These are phyloP conservation scores for Lagenidium giganteum DNA, from an alignment of 352 stramenopile genomes.

Conservation along the genomic window DNA sequence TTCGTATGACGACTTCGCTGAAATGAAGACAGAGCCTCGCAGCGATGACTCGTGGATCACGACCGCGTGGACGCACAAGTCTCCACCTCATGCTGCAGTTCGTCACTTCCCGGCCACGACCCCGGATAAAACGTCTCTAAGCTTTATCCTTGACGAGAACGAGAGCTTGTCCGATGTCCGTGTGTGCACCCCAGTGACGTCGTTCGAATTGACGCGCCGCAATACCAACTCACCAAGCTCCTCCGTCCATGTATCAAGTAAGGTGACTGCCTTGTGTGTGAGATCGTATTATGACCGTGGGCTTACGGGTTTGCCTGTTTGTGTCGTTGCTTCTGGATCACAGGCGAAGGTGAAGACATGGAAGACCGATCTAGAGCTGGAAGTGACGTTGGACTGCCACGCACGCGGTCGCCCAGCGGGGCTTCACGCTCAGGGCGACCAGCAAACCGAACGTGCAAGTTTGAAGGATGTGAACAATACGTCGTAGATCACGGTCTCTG, in stretches of 20 bases:
- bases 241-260: conserved; percentile 6
- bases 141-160: conserved; percentile 57
- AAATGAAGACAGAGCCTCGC: too few relatives aligned
- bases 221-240: conserved; percentile 6
- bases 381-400: conserved; percentile 6
- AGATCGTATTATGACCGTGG: too few relatives aligned
- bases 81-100: too few relatives aligned
- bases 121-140: conserved; percentile 64
- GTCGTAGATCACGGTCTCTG: conserved; percentile 69
- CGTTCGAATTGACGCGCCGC: too few relatives aligned
- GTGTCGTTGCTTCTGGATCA: too few relatives aligned
- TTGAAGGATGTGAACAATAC: conserved; percentile 62
- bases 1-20: too few relatives aligned
- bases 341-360: conserved; percentile 9
- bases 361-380: conserved; percentile 2
- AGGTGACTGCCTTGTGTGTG: conserved; percentile 5
- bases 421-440: conserved; percentile 30
- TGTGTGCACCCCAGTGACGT: conserved; percentile 15
- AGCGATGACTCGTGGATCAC: too few relatives aligned
- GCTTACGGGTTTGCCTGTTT: too few relatives aligned
- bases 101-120: too few relatives aligned
- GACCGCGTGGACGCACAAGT: too few relatives aligned
- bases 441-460: conserved; percentile 57
- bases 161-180: conserved; percentile 8
- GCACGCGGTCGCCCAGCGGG: conserved; percentile 22